Evolutionary conservation across 1,284 basidiomycete species (phyloP), one percentile per base, ranked within the genome.

Genomic region (Fistulina hepatica): DNA sequence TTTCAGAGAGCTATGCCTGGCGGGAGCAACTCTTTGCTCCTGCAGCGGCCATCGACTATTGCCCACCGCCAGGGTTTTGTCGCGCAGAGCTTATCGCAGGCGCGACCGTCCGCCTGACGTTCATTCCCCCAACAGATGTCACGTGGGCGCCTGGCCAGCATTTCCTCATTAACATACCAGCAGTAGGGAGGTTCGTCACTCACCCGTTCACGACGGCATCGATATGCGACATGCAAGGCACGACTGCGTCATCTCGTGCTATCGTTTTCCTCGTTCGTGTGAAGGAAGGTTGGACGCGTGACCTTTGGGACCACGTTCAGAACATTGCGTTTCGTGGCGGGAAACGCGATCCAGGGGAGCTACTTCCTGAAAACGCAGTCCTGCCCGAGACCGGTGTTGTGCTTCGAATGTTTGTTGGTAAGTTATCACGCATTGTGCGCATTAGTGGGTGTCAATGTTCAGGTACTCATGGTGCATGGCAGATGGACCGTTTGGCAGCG

Each of bases 141-240:
- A 57, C 64, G 0, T 91, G 85, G 84, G 67, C 73, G 4, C 78
- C 88, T 0, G 89, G 89, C 4, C 83, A 88, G 53, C 80, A 84
- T 55, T 75, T 90, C 47, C 67, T 84, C 16, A 68, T 92, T 43
- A 75, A 68, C 41, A 63, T 90, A 5, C 88, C 88, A 1, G 67
- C 68, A 15, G 64, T 92, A 9, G 76, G 78, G 6, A 65, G 63
- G 31, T 66, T 80, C 53, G 73, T 79, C 34, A 73, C 76, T 3
- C 88, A 92, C 52, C 89, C 88, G 2, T 92, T 90, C 58, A 90
- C 89, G 1, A 77, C 79, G 43, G 76, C 76, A 13, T 77, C 76
- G 26, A 67, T 79, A 21, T 77, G 75, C 52, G 75, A 83, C 44
- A 61, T 68, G 41, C 63, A 68, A 40, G 64, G 64, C 5, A 48